Base-by-base conservation (phyloP, 306 rosid genomes). In the Begonia peltatifolia region DNA sequence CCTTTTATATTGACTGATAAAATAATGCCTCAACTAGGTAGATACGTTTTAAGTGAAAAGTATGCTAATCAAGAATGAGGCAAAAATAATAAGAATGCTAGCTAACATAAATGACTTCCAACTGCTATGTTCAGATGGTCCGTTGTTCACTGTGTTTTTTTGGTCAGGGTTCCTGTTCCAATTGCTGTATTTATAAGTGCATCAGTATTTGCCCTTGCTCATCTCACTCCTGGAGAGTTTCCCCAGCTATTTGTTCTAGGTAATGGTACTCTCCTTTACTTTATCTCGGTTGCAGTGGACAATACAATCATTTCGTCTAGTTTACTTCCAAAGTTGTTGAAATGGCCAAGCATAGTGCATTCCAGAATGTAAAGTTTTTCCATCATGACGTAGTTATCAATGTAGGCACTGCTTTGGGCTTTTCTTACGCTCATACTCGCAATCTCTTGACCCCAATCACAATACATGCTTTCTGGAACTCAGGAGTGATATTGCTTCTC, bases 191-290 rank as follows among this genome's bases (percentile, higher is more conserved):
- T 81, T 49, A 59, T 92, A 36, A 83, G 88, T 36, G 93, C 95
- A 42, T 77, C 94, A 52, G 84, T 79, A 25, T 92, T 92, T 60
- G 82, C 99, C 53, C 84, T 92, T 53, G 95, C 99, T 5, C 99
- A 92, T 86, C 84, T 86, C 63, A 92, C 96, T 69, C 99, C 96
- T 2, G 96, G 96, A 62, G 84, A 92, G 73, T 83, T 92, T 69
- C 96, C 96, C 1, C 99, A 92, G 72, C 73, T 86, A 53, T 92
- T 86, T 79, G 96, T 92, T 54, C 83, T 85, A 58, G 95, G 97
- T 90, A 79, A 57, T 38, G 23, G 46, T 55, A n/a, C 41, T 10
- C 52, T 9, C 52, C 55, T 41, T 13, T 16, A 35, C 9, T 41
- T 44, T 44, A 44, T 5, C 14, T 44, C 14, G 14, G 48, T n/a